A percentile compares a stretch with the other conserved stretches of the same genome.
These are phyloP conservation scores for Vinca major DNA, from an alignment of 305 asterid genomes.

Conservation along the genomic window DNA sequence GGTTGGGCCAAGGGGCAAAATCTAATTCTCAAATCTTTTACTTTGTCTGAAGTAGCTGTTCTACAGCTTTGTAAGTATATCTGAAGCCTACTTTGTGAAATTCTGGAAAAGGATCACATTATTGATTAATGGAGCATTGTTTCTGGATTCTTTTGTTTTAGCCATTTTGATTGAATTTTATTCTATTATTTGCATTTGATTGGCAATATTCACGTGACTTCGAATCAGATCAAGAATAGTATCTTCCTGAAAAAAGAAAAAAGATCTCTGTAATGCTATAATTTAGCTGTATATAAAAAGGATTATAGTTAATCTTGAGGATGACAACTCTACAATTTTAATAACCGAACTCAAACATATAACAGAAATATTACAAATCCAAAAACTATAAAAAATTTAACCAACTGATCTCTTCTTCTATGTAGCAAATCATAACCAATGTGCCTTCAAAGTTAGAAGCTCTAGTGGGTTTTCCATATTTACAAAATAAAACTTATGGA, in stretches of 20 bases:
- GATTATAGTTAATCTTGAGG: neutral
- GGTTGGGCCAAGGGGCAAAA: conserved; percentile 77
- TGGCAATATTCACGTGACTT: neutral
- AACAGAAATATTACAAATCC: conserved; percentile 15
- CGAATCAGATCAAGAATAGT: neutral
- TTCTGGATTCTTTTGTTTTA: neutral
- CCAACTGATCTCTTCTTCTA: conserved; percentile 18
- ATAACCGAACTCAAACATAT: conserved; percentile 3
- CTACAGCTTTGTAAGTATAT: conserved; percentile 45
- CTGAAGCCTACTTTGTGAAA: conserved; percentile 18
- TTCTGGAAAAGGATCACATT: conserved; percentile 21
- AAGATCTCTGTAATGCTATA: neutral
- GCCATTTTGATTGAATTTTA: neutral
- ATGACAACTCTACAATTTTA: neutral
- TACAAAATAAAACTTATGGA: conserved; percentile 19
- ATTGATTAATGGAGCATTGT: conserved; percentile 6
- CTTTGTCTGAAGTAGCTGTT: conserved; percentile 29
- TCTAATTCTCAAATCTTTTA: conserved; percentile 23
- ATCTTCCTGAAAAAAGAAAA: neutral
- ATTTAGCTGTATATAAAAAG: neutral
- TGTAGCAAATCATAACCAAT: conserved; percentile 8
- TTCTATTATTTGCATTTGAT: neutral
- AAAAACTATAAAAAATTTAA: conserved; percentile 1
- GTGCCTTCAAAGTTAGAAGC: conserved; percentile 8
- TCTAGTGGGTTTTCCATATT: conserved; percentile 17